Evolutionary conservation across 2,329 filamentous ascomycete genomes (phyloP), one percentile per base, ranked within the genome.

Genomic region (Canariomyces notabilis): DNA sequence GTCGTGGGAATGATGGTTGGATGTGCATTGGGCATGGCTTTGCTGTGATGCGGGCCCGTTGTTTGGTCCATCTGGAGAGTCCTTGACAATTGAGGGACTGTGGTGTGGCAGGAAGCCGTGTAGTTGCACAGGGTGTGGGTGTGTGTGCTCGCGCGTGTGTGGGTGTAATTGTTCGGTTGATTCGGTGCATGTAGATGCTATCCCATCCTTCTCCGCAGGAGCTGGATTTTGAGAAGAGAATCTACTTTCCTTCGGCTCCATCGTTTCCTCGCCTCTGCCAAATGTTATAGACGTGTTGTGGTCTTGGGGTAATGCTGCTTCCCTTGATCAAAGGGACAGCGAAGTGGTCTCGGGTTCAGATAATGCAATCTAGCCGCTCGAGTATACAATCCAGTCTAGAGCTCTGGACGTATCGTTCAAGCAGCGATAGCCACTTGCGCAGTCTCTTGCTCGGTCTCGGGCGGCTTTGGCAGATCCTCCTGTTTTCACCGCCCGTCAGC

Each of bases 401-500:
- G n/a, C n/a, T n/a, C n/a, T n/a, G n/a, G n/a, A n/a, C n/a, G 22
- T 16, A 8, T n/a, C 15, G 14, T 45, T 64, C 60, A 74, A 42
- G 68, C 71, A 33, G 68, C 60, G 51, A 75, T 58, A 46, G 66
- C 59, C 15, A 73, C 62, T 51, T 67, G 63, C 42, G 61, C 58
- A 12, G 61, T 58, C 2, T 60, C 16, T 2, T 68, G 42, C n/a
- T 59, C 59, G 21, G 59, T 51, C 9, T 56, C 57, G n/a, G 58
- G 56, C n/a, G 59, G 58, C 49, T 71, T 67, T 0, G 72, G 71
- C 12, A 75, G 54, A 45, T 73, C 68, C 44, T 73, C 68, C 72
- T 75, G 44, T 20, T 23, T 2, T 20, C 29, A 11, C 33, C 31
- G 31, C 36, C 6, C 18, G 14, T 48, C 23, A 48, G 34, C 8